phyloP scores from a whole-genome alignment of 345 rosid genomes.

The Bruguiera sexangula region DNA sequence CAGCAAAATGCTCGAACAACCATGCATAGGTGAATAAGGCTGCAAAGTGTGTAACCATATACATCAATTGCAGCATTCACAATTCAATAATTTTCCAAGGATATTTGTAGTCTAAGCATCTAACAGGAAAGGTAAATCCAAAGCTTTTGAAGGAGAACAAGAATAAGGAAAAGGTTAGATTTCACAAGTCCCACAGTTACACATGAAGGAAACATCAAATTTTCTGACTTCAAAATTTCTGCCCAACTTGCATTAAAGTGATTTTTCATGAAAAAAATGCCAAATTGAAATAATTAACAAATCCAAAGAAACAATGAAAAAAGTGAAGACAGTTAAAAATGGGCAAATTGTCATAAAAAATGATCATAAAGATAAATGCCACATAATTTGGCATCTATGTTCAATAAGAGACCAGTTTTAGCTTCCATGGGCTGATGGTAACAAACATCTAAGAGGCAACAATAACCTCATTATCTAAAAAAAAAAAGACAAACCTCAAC shows the following conservation, averaged over 20 bases:
- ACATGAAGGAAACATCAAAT: too few relatives aligned
- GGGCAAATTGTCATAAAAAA: neutral
- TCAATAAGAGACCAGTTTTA: neutral
- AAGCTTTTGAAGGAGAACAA: neutral
- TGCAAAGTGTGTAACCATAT: neutral
- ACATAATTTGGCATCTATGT: neutral
- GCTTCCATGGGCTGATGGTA: neutral
- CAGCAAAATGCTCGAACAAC: conserved; percentile 3
- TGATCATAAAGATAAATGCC: neutral
- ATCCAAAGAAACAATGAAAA: neutral
- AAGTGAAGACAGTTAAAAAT: neutral
- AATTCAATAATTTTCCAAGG: neutral
- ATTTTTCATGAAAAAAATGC: neutral
- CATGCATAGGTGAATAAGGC: neutral
- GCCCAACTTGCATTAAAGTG: too few relatives aligned
- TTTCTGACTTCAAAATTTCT: too few relatives aligned
- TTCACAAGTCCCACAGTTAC: too few relatives aligned
- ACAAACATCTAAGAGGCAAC: conserved; percentile 17
- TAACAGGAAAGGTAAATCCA: too few relatives aligned
- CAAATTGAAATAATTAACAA: neutral
- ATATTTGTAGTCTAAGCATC: neutral
- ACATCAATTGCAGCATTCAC: neutral
- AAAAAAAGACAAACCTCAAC: conserved; percentile 76
- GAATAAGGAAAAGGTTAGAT: neutral
- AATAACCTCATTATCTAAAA: conserved; percentile 49